Evolutionary conservation across 2,329 filamentous ascomycete genomes (phyloP).

Genomic region (Aspergillus sergii): DNA sequence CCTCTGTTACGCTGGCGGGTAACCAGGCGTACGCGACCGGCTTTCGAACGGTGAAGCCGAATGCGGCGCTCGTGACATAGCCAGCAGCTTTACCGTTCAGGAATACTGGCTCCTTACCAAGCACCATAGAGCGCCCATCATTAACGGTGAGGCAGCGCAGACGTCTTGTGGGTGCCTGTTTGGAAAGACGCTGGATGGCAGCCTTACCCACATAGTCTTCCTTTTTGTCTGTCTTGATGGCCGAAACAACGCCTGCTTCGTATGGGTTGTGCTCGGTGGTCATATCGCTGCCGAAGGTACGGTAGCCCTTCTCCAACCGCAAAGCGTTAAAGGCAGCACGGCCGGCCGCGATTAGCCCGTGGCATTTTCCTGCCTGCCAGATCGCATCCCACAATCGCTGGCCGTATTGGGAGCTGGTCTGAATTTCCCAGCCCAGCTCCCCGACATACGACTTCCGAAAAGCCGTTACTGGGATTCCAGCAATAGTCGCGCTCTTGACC

Average conservation of each 20-base stretch:
- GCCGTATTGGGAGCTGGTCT: slow-evolving; percentile 62
- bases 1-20: slow-evolving; percentile 50
- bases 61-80: slow-evolving; percentile 64
- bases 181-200: slow-evolving; percentile 49
- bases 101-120: slow-evolving; percentile 66
- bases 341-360: slow-evolving; percentile 62
- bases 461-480: slow-evolving; percentile 59
- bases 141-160: slow-evolving; percentile 57
- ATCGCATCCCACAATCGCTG: slow-evolving; percentile 62
- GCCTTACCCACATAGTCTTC: slow-evolving; percentile 54
- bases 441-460: slow-evolving; percentile 64
- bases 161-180: slow-evolving; percentile 38
- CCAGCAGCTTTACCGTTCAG: slow-evolving; percentile 51
- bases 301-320: slow-evolving; percentile 62
- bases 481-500: slow-evolving; percentile 53
- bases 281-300: slow-evolving; percentile 61
- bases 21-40: slow-evolving; percentile 64
- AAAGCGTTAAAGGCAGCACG: slow-evolving; percentile 61
- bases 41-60: slow-evolving; percentile 61
- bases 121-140: slow-evolving; percentile 58
- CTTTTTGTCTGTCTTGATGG: slow-evolving; percentile 46
- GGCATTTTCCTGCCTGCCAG: slow-evolving; percentile 55
- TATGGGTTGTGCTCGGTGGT: slow-evolving; percentile 63
- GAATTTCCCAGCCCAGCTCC: slow-evolving; percentile 65
- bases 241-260: slow-evolving; percentile 59